Evolutionary conservation across 345 rosid species (phyloP).

Genomic region (Populus alba): DNA sequence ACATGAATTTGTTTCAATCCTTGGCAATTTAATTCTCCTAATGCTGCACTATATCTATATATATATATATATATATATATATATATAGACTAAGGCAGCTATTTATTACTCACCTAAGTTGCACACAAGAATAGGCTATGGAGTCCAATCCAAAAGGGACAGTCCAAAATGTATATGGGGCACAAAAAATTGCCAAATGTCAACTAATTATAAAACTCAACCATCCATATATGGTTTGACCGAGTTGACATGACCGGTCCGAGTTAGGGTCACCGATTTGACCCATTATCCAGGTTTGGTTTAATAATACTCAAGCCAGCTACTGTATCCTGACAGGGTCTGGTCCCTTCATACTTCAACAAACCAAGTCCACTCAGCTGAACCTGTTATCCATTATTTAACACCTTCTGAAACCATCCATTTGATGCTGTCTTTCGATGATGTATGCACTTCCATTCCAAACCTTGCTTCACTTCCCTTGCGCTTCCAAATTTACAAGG

Average conservation of each 20-base stretch:
- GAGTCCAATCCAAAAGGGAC: not conserved
- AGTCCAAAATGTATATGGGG: not conserved
- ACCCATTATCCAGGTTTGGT: too few relatives aligned
- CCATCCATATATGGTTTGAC: too few relatives aligned
- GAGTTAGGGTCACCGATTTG: too few relatives aligned
- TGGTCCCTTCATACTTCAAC: not conserved
- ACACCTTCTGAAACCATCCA: not conserved
- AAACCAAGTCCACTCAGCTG: not conserved
- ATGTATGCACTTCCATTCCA: not conserved
- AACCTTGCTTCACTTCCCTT: not conserved
- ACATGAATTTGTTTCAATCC: not conserved
- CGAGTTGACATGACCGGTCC: too few relatives aligned
- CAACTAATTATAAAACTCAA: not conserved
- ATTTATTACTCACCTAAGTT: too few relatives aligned
- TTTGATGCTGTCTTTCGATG: not conserved
- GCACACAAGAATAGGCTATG: not conserved
- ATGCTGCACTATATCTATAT: too few relatives aligned
- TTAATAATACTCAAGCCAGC: too few relatives aligned
- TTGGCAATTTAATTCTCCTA: too few relatives aligned
- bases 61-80: too few relatives aligned
- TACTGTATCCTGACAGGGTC: not conserved
- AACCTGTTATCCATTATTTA: not conserved
- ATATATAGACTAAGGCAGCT: too few relatives aligned
- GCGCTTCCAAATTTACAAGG: conserved; percentile 1
- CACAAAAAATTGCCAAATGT: not conserved